Evolutionary conservation across 1,284 basidiomycete genomes (phyloP).

Genomic region (Cryptococcus sp.): DNA sequence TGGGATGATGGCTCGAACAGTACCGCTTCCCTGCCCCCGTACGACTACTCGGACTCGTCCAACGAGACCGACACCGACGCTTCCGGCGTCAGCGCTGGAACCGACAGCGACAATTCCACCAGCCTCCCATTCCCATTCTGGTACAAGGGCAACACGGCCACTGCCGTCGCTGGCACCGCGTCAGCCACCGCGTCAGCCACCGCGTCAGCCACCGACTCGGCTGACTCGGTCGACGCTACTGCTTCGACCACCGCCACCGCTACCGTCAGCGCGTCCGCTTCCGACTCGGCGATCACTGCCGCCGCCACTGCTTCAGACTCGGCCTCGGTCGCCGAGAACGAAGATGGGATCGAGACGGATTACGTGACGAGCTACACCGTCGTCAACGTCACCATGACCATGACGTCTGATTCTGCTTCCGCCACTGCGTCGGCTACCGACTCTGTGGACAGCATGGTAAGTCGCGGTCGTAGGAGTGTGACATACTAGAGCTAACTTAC

Average conservation of each 20-base stretch:
- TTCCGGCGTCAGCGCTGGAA: not conserved
- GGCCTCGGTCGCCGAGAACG: conserved; percentile 31
- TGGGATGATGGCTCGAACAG: too few relatives aligned
- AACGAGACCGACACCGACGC: conserved; percentile 2
- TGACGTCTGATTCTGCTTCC: conserved; percentile 15
- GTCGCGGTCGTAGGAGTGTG: too few relatives aligned
- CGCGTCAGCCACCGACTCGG: not conserved
- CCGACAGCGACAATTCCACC: not conserved
- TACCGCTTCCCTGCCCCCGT: not conserved
- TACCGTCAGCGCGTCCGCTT: conserved; percentile 7
- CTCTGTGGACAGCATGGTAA: too few relatives aligned
- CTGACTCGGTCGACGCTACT: conserved; percentile 1
- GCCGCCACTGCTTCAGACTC: conserved; percentile 20
- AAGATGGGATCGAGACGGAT: conserved; percentile 41
- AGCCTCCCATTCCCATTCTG: conserved; percentile 16
- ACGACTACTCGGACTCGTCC: too few relatives aligned
- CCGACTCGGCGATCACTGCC: conserved; percentile 12
- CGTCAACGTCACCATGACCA: conserved; percentile 39
- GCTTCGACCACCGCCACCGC: conserved; percentile 7
- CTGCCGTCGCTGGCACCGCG: conserved; percentile 3
- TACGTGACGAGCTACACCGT: conserved; percentile 38
- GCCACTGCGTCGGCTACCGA: not conserved
- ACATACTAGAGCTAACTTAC: too few relatives aligned
- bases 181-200: conserved; percentile 7
- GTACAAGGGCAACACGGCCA: conserved; percentile 15